Base-by-base conservation (phyloP, 73 alveolate genomes). In the Durusdinium trenchii region DNA sequence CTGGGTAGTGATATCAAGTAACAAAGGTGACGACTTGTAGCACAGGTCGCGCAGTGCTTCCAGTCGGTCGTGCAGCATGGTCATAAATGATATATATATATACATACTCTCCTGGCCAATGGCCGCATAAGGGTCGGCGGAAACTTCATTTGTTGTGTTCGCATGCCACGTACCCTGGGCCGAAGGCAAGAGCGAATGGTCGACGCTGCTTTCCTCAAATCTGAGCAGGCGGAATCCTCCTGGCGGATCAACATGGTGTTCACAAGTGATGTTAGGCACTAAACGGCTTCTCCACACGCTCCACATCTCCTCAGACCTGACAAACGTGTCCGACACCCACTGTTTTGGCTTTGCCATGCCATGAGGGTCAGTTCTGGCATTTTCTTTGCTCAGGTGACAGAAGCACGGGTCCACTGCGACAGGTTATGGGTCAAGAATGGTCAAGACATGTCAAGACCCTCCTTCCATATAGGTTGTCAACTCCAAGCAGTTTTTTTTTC, bases 141-240 rank as follows among this genome's bases (percentile, higher is more conserved):
- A 57, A 57, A 12, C 23, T 57, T 57, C 23, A 57, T 16, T 57
- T 12, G 32, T 57, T 57, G 12, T 12, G 69, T 57, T 12, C 32
- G 54, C 16, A 64, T 5, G 5, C 78, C 40, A 20, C 93, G n/a
- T 50, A n/a, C n/a, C n/a, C 4, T 46, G 79, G 1, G n/a, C 47
- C 5, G 73, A 36, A 90, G 98, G 98, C 98, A 91, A n/a, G 98
- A 91, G 54, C 87, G 89, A 32, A 45, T 91, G 40, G 60, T 35
- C 38, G 98, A 50, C n/a, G 45, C 47, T 20, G 1, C 10, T 10
- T 91, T n/a, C 48, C 48, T 91, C n/a, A 30, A 43, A 26, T n/a
- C 98, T 20, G 89, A 46, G 89, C 98, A 91, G 98, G 98, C 69
- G 50, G n/a, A n/a, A n/a, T n/a, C n/a, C n/a, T n/a, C n/a, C n/a